Percentiles rank a stretch among this genome's conserved stretches.
These are phyloP conservation scores for Luvunga scandens DNA, from an alignment of 345 rosid genomes.

Conservation along the genomic window DNA sequence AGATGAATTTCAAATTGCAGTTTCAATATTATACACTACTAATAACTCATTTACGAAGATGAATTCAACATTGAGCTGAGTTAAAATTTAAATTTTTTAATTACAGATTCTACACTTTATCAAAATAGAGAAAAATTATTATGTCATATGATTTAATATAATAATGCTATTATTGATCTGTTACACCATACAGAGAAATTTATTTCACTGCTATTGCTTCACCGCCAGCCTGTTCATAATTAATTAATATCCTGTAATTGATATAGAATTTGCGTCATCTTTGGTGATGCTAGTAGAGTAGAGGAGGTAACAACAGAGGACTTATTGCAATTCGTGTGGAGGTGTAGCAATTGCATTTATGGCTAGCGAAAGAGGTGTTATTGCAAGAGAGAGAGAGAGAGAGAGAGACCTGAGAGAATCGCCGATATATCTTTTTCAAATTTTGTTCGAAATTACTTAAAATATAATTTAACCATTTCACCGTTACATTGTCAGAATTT, in stretches of 20 bases:
- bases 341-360: conserved; percentile 75
- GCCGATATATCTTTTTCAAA: neutral
- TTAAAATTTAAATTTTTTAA: no score
- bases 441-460: neutral
- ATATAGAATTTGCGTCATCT: neutral
- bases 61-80: no score
- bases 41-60: no score
- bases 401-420: neutral
- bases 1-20: neutral
- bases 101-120: no score
- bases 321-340: conserved; percentile 67
- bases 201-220: neutral
- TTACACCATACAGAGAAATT: no score
- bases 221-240: neutral
- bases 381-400: conserved; percentile 26
- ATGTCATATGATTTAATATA: no score
- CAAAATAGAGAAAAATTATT: no score
- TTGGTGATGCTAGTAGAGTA: conserved; percentile 16
- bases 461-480: neutral
- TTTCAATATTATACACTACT: no score
- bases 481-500: neutral
- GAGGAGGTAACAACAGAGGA: conserved; percentile 44
- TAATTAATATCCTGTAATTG: neutral
- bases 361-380: conserved; percentile 35
- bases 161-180: no score